Conservation (phyloP, 148 eudicot genomes). For the Bassia scoparia region DNA sequence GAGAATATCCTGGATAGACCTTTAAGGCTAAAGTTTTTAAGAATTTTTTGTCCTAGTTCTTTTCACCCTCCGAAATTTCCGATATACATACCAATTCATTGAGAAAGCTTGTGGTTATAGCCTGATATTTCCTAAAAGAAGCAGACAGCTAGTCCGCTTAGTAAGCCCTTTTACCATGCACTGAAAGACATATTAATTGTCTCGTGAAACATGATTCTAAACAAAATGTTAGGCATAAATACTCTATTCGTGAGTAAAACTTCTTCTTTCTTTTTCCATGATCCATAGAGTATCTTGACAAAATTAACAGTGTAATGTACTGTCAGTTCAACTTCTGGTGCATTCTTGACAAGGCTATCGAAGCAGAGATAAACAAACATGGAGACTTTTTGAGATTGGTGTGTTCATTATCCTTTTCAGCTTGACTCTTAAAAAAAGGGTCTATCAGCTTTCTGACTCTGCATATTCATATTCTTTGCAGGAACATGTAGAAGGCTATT, state of each 20-base stretch:
- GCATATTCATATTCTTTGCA: constrained; percentile 20
- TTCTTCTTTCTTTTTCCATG: background rate
- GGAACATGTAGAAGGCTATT: constrained; percentile 88
- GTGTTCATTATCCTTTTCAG: constrained; percentile 13
- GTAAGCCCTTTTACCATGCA: background rate
- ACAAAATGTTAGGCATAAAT: no score
- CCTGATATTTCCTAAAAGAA: no score
- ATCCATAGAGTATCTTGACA: background rate
- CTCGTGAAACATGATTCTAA: background rate
- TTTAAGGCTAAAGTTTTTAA: no score
- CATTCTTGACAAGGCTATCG: constrained; percentile 63
- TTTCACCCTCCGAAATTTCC: no score
- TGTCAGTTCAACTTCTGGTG: constrained; percentile 38
- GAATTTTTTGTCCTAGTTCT: no score
- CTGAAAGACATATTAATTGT: background rate
- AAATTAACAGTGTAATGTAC: background rate
- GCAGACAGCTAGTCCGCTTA: background rate
- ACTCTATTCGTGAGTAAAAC: no score
- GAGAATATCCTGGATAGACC: no score
- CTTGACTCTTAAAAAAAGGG: background rate
- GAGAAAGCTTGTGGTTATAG: no score
- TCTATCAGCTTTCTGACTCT: background rate
- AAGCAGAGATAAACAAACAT: constrained; percentile 54
- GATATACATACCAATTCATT: no score
- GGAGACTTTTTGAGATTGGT: constrained; percentile 55